Conservation (phyloP, 164 flowering plant genomes). For the Echeveria elegans region DNA sequence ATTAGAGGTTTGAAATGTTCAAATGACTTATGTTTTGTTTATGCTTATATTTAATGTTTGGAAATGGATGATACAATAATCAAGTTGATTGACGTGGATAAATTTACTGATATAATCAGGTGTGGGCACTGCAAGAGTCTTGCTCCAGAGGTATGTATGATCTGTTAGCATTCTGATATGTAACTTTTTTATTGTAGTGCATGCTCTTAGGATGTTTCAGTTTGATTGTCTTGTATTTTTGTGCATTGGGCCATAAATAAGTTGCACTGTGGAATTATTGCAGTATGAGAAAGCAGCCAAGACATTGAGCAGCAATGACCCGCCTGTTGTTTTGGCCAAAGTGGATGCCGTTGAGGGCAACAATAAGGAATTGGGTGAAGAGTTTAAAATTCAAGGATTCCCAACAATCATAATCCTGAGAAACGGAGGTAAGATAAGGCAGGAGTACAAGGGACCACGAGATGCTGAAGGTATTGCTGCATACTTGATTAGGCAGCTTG, state of each 20-base stretch:
- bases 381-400: constrained; percentile 55
- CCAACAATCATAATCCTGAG: constrained; percentile 80
- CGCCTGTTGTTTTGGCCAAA: constrained; percentile 66
- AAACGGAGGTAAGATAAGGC: constrained; percentile 57
- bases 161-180: too few relatives aligned
- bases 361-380: constrained; percentile 51
- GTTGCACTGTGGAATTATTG: constrained; percentile 8
- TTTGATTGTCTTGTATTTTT: too few relatives aligned
- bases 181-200: too few relatives aligned
- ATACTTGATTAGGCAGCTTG: constrained; percentile 73
- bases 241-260: too few relatives aligned
- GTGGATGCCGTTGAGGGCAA: constrained; percentile 71
- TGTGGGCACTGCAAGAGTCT: neutral
- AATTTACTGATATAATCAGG: neutral
- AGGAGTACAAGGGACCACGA: constrained; percentile 89
- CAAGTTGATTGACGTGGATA: too few relatives aligned
- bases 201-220: too few relatives aligned
- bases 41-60: too few relatives aligned
- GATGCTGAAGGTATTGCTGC: constrained; percentile 82
- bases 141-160: neutral
- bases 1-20: too few relatives aligned
- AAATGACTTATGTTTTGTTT: too few relatives aligned
- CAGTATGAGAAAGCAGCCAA: constrained; percentile 94
- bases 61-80: too few relatives aligned
- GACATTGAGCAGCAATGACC: constrained; percentile 49